A percentile compares a stretch with the other conserved stretches of the same genome.
Conservation (phyloP, 1,139 yeast species). For the Hansenula lynferdii region DNA sequence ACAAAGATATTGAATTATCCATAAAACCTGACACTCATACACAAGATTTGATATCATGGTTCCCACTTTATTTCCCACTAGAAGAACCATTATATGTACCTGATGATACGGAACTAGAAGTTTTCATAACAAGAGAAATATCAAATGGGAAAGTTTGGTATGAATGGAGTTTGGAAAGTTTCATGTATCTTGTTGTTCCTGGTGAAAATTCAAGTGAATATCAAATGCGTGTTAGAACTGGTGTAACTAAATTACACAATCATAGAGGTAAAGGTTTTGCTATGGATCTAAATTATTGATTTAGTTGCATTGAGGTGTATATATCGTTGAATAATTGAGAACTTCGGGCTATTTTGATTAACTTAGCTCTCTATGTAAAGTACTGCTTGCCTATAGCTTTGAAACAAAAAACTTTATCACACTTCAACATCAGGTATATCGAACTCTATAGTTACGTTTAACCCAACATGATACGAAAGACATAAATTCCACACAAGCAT, state of each 20-base stretch:
- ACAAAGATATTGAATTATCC: slow-evolving; percentile 51
- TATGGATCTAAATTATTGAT: slow-evolving; percentile 14
- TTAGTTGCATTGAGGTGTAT: too few species aligned
- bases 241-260: slow-evolving; percentile 39
- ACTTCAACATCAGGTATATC: too few species aligned
- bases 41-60: slow-evolving; percentile 58
- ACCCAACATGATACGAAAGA: too few species aligned
- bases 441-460: too few species aligned
- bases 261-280: slow-evolving; percentile 32
- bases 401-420: too few species aligned
- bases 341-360: too few species aligned
- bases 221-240: slow-evolving; percentile 39
- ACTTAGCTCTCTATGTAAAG: too few species aligned
- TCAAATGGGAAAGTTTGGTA: slow-evolving; percentile 55
- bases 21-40: slow-evolving; percentile 51
- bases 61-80: slow-evolving; percentile 73
- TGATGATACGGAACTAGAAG: slow-evolving; percentile 48
- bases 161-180: slow-evolving; percentile 63
- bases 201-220: slow-evolving; percentile 24
- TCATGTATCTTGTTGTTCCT: slow-evolving; percentile 35
- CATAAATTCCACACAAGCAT: too few species aligned
- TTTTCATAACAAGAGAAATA: slow-evolving; percentile 37
- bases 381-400: too few species aligned
- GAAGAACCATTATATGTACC: slow-evolving; percentile 42
- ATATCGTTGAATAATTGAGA: too few species aligned